Evolutionary conservation across 2,329 filamentous ascomycete species (phyloP), one percentile per base, ranked within the genome.

Genomic region (Drechslera avenae): DNA sequence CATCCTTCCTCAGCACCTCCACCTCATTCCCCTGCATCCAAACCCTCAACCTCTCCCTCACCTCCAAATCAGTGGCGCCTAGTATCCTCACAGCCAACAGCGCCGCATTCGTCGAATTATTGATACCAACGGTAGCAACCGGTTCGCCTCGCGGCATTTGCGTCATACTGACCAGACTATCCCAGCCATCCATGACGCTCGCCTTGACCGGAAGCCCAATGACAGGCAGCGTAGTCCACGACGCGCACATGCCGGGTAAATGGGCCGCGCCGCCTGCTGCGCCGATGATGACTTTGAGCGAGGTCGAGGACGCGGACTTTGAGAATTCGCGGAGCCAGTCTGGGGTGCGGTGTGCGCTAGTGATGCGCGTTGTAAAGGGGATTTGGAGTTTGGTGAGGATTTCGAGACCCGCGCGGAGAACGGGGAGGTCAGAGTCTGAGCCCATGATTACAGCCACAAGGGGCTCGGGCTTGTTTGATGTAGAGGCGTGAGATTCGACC

Each of bases 361-460:
- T 92, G 67, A 94, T 92, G 64, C 84, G 85, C 13, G 85, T 80
- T 5, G 87, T 83, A 75, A 85, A 89, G 0, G 88, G 86, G 9
- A 94, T 87, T n/a, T 78, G 69, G 54, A 93, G 88, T n/a, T 83
- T 79, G 46, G 82, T 77, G 3, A 92, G 80, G 28, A 90, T 80
- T 50, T 88, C 81, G 16, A 91, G 77, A 1, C 83, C 88, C 0
- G 83, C 82, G 54, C 80, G 81, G 32, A 92, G 82, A 13, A 89
- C 83, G 2, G 81, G 82, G 18, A 91, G 81, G 66, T 92, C 89
- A 8, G 86, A 90, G 75, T 91, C 87, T 1, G 89, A 93, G 31
- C 90, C 90, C 89, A 93, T 93, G 21, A 90, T 91, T 2, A 94
- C 83, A 10, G 88, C 84, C 1, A 94, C 86, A 0, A 90, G 73